Base-by-base conservation (phyloP, 805 yeast species). In the Vanderwaltozyma polyspora region DNA sequence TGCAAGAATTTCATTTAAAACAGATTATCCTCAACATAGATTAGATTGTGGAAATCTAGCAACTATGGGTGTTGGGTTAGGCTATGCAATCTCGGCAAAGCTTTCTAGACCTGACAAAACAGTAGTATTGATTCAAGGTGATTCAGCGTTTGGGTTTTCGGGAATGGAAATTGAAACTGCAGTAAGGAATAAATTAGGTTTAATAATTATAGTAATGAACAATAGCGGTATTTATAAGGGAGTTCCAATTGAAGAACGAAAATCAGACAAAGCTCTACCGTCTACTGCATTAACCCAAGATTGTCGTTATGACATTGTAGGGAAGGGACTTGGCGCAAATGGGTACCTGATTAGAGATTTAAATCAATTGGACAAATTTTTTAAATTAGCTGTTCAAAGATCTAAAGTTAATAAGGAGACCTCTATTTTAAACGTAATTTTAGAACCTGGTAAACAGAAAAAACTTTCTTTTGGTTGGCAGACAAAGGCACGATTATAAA, bases 41-140 rank as follows among this genome's bases (percentile, higher is more conserved):
- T 54, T 79, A 16, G 87, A 79, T 46, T 82, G 83, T 2, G 86
- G 85, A 4, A 78, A 85, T 0, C 76, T 74, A 55, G 84, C 83
- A 1, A 79, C 85, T 0, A 79, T 79, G 86, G 87, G 87, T 3
- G 62, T 78, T 22, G 87, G 85, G 0, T 37, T 78, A 13, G 83
- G 84, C 0, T 79, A 79, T 46, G 78, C 80, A 1, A 70, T 79
- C 40, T 75, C 82, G 1, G 70, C 82, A 3, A 74, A 72, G 42
- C 55, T 55, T 1, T 63, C 71, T 0, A 16, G 13, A 5, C 74
- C 73, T 1, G 46, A 56, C 0, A 57, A 63, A 28, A 52, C 59
- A 5, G 74, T 76, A 0, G 54, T 79, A 3, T 72, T 78, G 6
- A 72, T 79, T 21, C 79, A 76, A 50, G 87, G 86, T 6, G 86